These are phyloP conservation scores for Phytophthora ramorum DNA, from an alignment of 352 stramenopile genomes.

Conservation along the genomic window DNA sequence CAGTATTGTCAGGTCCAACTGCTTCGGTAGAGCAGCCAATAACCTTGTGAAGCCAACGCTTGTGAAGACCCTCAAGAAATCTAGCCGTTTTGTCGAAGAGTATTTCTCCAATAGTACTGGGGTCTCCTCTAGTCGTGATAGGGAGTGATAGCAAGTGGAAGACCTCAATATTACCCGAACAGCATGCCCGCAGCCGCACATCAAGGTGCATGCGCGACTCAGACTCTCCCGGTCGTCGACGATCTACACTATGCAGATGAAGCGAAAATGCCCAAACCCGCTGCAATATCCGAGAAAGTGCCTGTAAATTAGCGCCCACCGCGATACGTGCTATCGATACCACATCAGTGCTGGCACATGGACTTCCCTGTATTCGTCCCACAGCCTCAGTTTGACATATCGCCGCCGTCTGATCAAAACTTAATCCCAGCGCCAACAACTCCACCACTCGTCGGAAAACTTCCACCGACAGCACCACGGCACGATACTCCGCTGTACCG, in stretches of 20 bases:
- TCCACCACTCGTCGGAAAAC: conserved; percentile 23
- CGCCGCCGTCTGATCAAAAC: conserved; percentile 24
- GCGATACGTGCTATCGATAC: conserved; percentile 8
- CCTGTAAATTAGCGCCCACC: conserved; percentile 28
- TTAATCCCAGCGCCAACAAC: conserved; percentile 24
- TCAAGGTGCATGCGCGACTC: conserved; percentile 21
- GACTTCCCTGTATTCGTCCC: neutral
- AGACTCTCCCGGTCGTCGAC: conserved; percentile 5
- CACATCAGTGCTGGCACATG: conserved; percentile 3
- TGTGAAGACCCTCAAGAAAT: conserved; percentile 23
- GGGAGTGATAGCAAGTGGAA: conserved; percentile 29
- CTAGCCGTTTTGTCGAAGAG: conserved; percentile 24
- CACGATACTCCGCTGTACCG: conserved; percentile 30
- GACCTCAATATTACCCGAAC: conserved; percentile 9
- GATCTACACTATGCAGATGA: conserved; percentile 19
- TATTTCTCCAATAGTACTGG: conserved; percentile 8
- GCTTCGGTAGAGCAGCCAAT: conserved; percentile 28
- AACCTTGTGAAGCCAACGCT: conserved; percentile 26
- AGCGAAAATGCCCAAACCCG: conserved; percentile 30
- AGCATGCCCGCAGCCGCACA: conserved; percentile 16
- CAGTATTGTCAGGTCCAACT: neutral
- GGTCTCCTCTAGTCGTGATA: conserved; percentile 3
- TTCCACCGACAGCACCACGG: conserved; percentile 10
- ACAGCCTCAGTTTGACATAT: conserved; percentile 16
- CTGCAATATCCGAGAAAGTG: conserved; percentile 17